Evolutionary conservation across 2,329 filamentous ascomycete species (phyloP).

Genomic region (Sclerotinia borealis): DNA sequence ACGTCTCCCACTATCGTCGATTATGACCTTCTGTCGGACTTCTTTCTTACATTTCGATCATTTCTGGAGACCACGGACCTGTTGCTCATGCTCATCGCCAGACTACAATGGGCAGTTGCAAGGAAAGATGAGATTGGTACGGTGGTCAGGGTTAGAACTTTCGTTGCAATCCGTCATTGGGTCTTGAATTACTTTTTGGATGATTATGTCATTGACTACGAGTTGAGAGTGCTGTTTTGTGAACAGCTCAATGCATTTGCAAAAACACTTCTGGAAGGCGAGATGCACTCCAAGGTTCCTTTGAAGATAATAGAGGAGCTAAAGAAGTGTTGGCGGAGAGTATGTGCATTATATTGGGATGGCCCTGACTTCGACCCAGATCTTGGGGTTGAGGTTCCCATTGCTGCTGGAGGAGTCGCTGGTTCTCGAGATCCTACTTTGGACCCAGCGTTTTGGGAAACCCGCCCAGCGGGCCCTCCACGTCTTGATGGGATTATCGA

Average conservation of each 20-base stretch:
- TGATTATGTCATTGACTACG: constrained; percentile 76
- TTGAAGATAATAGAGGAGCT: constrained; percentile 88
- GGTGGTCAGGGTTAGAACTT: constrained; percentile 91
- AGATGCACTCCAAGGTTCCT: constrained; percentile 44
- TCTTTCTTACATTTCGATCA: constrained; percentile 89
- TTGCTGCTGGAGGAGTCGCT: constrained; percentile 68
- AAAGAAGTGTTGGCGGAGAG: constrained; percentile 94
- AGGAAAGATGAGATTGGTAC: constrained; percentile 78
- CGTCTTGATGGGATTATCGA: constrained; percentile 40
- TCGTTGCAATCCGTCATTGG: constrained; percentile 94
- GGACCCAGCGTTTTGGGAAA: constrained; percentile 50
- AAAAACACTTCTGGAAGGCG: constrained; percentile 45
- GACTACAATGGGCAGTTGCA: constrained; percentile 79
- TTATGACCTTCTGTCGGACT: constrained; percentile 94
- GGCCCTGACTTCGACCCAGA: constrained; percentile 58
- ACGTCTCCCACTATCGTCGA: constrained; percentile 94
- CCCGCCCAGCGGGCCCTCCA: constrained; percentile 37
- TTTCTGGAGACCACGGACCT: constrained; percentile 76
- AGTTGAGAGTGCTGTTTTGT: constrained; percentile 73
- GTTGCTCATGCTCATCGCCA: constrained; percentile 75
- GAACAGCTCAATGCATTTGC: constrained; percentile 67
- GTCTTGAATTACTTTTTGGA: constrained; percentile 96
- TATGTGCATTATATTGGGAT: constrained; percentile 88
- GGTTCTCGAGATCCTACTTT: constrained; percentile 52
- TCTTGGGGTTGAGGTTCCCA: constrained; percentile 57